Base-by-base conservation (phyloP, 805 yeast species). In the Ogataea neopini region DNA sequence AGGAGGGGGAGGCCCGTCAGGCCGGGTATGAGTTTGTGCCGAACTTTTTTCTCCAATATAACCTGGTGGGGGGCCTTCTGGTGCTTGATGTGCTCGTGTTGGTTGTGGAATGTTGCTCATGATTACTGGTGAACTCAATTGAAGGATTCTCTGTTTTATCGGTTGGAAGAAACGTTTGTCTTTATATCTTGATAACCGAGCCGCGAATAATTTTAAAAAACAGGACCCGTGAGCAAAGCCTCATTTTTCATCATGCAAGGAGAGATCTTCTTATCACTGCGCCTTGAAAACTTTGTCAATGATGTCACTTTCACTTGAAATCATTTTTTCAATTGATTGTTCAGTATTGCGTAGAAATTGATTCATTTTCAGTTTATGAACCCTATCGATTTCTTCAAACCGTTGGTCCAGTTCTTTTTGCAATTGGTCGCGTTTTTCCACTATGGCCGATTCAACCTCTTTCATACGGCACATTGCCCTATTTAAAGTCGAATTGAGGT, bases 11-110 rank as follows among this genome's bases (percentile, higher is more conserved):
- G 46, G 37, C 6, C 40, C 39, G 17, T 25, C 36, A 5, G 48
- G 43, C 6, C 41, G 33, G 15, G 36, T 13, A 14, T 30, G 34
- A 6, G 34, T 30, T 13, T n/a, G 8, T n/a, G 18, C 18, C 5
- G 30, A n/a, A 29, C 11, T n/a, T 30, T 40, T 32, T 13, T 26
- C 36, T 6, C 15, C 43, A 19, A 13, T 6, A 18, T 11, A 39
- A 13, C 39, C 25, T 18, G 57, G 59, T 10, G 60, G 60, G 13
- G 57, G 54, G 2, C 58, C 59, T 6, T 44, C 7, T n/a, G 58
- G 60, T 15, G 54, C 50, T 26, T 44, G 43, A 17, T 47, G 50
- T 20, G 33, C 43, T 20, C 34, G 44, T 4, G 48, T n/a, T 28
- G 57, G 52, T 2, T 44, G 33, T 33, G 51, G 48, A 20, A 35